These are phyloP conservation scores for Dalbergia oliveri DNA, from an alignment of 306 rosid genomes.

Conservation along the genomic window DNA sequence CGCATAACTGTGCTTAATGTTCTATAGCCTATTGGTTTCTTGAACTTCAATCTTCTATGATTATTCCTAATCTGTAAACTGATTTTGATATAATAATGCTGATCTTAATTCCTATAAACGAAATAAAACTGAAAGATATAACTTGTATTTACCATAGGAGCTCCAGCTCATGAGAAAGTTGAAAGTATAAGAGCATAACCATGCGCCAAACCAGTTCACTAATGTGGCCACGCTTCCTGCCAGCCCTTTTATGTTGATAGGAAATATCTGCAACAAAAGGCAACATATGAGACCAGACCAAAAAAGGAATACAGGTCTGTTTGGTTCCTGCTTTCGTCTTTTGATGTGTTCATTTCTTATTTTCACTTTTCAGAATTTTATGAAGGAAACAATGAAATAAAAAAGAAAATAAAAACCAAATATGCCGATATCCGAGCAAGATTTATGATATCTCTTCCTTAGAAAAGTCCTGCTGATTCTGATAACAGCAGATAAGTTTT, in stretches of 20 bases:
- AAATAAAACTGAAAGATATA: conserved; percentile 18
- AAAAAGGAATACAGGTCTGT: too few relatives aligned
- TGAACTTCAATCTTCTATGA: conserved; percentile 16
- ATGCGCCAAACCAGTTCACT: conserved; percentile 93
- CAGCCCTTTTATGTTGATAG: conserved; percentile 81
- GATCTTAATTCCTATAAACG: background rate
- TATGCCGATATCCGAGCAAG: background rate
- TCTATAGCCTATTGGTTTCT: background rate
- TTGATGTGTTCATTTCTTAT: too few relatives aligned
- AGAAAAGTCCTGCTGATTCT: conserved; percentile 7
- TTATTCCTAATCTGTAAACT: background rate
- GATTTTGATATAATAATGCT: background rate
- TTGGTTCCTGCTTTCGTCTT: too few relatives aligned
- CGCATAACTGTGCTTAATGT: conserved; percentile 34
- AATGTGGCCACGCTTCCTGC: conserved; percentile 93
- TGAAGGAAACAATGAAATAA: too few relatives aligned
- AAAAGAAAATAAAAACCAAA: too few relatives aligned
- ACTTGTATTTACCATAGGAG: conserved; percentile 68
- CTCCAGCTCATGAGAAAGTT: conserved; percentile 91
- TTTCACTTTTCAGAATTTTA: too few relatives aligned
- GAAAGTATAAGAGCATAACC: conserved; percentile 89
- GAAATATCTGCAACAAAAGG: conserved; percentile 73
- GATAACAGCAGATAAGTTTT: conserved; percentile 54
- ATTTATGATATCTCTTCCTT: background rate
- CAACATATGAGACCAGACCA: conserved; percentile 4